Percentiles rank a stretch among this genome's conserved stretches.
Evolutionary conservation across 148 eudicot species (phyloP).

Genomic region (Silene conica): DNA sequence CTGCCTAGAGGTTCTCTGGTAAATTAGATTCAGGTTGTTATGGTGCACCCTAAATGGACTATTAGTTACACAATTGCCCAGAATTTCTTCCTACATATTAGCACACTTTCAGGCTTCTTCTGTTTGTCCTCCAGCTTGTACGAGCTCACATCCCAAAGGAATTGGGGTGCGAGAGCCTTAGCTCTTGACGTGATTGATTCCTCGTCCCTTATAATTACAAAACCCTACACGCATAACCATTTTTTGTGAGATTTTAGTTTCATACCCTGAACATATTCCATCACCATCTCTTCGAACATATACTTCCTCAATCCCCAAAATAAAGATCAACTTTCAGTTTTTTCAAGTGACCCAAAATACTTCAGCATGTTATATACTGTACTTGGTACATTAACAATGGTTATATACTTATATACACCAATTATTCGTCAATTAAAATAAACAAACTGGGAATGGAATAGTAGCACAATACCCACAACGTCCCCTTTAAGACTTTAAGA

Average conservation of each 20-base stretch:
- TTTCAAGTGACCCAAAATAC: background rate
- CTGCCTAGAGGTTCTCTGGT: background rate
- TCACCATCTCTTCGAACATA: background rate
- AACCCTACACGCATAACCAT: slow-evolving; percentile 53
- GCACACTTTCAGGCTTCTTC: slow-evolving; percentile 47
- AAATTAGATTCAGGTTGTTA: background rate
- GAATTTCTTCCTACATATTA: slow-evolving; percentile 80
- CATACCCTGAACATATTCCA: background rate
- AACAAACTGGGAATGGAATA: background rate
- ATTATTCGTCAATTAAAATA: background rate
- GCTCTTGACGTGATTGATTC: slow-evolving; percentile 55
- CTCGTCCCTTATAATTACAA: slow-evolving; percentile 70
- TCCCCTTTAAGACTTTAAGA: background rate
- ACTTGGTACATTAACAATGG: background rate
- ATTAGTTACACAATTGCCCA: slow-evolving; percentile 62
- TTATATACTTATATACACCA: background rate
- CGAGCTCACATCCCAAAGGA: slow-evolving; percentile 79
- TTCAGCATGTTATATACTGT: background rate
- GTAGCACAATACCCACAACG: too few relatives aligned
- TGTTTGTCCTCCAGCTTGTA: slow-evolving; percentile 59
- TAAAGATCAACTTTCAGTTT: background rate
- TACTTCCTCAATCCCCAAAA: background rate
- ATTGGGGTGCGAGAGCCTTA: slow-evolving; percentile 54
- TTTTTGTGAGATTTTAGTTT: background rate
- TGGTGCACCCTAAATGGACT: background rate